Evolutionary conservation across 2,329 filamentous ascomycete genomes (phyloP).

Genomic region (Orbilia blumenaviensis): DNA sequence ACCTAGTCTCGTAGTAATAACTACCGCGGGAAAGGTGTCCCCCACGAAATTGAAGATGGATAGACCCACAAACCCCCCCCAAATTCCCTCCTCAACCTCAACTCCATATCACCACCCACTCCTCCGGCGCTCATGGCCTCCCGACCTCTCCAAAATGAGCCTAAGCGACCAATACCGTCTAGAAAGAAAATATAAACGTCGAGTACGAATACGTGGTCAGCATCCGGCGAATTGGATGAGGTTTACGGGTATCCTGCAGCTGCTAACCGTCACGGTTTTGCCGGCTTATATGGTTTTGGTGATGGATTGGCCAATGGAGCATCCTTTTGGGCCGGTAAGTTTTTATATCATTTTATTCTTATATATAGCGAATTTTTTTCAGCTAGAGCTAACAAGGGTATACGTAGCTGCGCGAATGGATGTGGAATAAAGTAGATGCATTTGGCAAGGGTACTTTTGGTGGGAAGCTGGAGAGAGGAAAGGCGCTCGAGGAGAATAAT

Average conservation of each 20-base stretch:
- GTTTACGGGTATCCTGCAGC: slow-evolving; percentile 42
- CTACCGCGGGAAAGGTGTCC: background rate
- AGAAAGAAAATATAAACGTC: slow-evolving; percentile 48
- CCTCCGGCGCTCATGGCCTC: slow-evolving; percentile 46
- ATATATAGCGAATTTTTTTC: background rate
- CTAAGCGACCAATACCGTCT: slow-evolving; percentile 36
- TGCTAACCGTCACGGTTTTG: slow-evolving; percentile 38
- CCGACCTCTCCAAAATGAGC: slow-evolving; percentile 44
- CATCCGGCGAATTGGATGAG: slow-evolving; percentile 46
- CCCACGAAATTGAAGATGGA: too few species aligned
- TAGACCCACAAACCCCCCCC: background rate
- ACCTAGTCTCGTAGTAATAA: too few species aligned
- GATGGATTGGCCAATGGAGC: slow-evolving; percentile 46
- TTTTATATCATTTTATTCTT: background rate
- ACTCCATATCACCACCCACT: slow-evolving; percentile 13
- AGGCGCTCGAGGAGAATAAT: background rate
- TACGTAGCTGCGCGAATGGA: slow-evolving; percentile 32
- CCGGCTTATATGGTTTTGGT: slow-evolving; percentile 50
- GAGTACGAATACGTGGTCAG: background rate
- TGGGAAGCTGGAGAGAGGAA: background rate
- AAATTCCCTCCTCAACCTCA: slow-evolving; percentile 17
- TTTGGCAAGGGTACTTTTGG: background rate
- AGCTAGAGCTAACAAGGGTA: background rate
- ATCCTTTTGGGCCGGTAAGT: slow-evolving; percentile 50
- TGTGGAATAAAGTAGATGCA: slow-evolving; percentile 39